Percentiles rank a stretch among this genome's conserved stretches.
Evolutionary conservation across 495 filamentous ascomycete genomes (phyloP).

Genomic region (Trypethelium eluteriae): DNA sequence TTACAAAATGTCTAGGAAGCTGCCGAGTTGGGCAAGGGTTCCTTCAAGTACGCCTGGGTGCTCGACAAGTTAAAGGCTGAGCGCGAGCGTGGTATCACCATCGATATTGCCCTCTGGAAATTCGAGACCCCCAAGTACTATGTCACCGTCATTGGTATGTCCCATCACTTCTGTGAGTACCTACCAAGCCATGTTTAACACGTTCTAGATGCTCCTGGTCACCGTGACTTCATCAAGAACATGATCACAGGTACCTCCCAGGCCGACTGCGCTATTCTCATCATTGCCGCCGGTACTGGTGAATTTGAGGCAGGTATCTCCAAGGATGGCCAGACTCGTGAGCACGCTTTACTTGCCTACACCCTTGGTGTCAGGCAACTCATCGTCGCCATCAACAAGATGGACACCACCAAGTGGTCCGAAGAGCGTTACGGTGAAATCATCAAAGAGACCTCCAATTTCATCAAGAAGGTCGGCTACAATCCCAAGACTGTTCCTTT

Average conservation of each 20-base stretch:
- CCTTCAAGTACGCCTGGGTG: conserved; percentile 99
- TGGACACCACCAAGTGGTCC: conserved; percentile 99
- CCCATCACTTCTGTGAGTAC: conserved; percentile 19
- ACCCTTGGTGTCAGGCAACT: conserved; percentile 99
- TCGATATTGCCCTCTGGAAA: conserved; percentile 99
- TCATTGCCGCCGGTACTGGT: conserved; percentile 99
- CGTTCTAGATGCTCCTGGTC: conserved; percentile 81
- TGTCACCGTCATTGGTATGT: conserved; percentile 54
- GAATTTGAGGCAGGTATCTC: conserved; percentile 99
- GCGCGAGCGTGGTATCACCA: conserved; percentile 99
- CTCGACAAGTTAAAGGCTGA: conserved; percentile 99
- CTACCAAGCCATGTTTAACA: conserved; percentile 11
- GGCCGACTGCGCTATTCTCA: conserved; percentile 99
- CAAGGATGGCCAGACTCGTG: conserved; percentile 99
- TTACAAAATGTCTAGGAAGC: conserved; percentile 65
- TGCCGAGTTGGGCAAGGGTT: conserved; percentile 98
- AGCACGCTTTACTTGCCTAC: conserved; percentile 99
- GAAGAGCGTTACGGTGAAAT: conserved; percentile 96
- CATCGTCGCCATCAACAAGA: conserved; percentile 99
- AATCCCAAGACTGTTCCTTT: conserved; percentile 97
- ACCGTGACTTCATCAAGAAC: conserved; percentile 99
- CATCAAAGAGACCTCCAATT: conserved; percentile 99
- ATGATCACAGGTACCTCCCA: conserved; percentile 99
- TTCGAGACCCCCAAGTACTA: conserved; percentile 99
- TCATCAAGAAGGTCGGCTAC: conserved; percentile 99